A percentile compares a stretch with the other conserved stretches of the same genome.
Evolutionary conservation across 1,139 yeast species (phyloP).

Genomic region (Magnusiomyces paraingens): DNA sequence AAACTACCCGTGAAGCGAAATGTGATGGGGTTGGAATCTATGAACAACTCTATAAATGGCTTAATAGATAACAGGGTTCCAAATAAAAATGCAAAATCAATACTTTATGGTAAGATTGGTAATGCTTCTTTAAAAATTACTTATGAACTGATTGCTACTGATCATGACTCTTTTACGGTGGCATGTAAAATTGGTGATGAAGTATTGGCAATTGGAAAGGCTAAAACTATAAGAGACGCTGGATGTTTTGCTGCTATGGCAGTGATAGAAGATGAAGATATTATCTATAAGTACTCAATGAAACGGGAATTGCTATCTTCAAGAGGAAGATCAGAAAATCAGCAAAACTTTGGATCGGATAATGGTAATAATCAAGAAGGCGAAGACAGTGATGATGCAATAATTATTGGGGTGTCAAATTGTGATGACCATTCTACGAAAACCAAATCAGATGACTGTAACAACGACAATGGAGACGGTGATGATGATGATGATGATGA

Average conservation of each 20-base stretch:
- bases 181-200: slow-evolving; percentile 56
- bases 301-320: slow-evolving; percentile 38
- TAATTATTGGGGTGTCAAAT: too few species aligned
- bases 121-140: slow-evolving; percentile 60
- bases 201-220: slow-evolving; percentile 53
- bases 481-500: too few species aligned
- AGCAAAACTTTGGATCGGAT: slow-evolving; percentile 35
- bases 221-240: slow-evolving; percentile 54
- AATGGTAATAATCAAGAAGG: not conserved
- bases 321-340: slow-evolving; percentile 36
- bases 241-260: slow-evolving; percentile 69
- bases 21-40: too few species aligned
- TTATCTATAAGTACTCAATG: slow-evolving; percentile 59
- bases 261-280: slow-evolving; percentile 52
- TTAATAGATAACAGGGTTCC: too few species aligned
- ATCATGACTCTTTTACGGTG: slow-evolving; percentile 56
- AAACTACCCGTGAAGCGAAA: too few species aligned
- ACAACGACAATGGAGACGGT: too few species aligned
- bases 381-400: too few species aligned
- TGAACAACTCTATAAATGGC: too few species aligned
- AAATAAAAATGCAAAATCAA: slow-evolving; percentile 50
- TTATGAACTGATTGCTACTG: slow-evolving; percentile 50
- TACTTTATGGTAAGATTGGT: slow-evolving; percentile 74
- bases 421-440: too few species aligned
- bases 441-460: too few species aligned